Base-by-base conservation (phyloP, 192 early-diverging fungal species). In the Gigaspora rosea region DNA sequence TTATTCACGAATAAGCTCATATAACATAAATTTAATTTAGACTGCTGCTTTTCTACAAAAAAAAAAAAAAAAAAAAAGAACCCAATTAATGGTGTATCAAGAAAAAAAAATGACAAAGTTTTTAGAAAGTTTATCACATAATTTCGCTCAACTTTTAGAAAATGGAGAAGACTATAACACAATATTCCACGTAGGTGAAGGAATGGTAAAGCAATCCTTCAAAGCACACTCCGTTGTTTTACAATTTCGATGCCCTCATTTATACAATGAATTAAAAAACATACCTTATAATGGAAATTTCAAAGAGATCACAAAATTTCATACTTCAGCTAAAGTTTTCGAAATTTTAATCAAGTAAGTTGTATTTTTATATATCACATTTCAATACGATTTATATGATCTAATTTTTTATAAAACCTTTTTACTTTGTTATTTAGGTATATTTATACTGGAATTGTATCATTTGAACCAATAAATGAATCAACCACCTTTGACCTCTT, bases 271-370 rank as follows among this genome's bases (percentile, higher is more conserved):
- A 41, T 41, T 41, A 41, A 41, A 41, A 41, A 41, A 41, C 7
- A 7, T 41, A 41, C 41, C 41, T 41, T 41, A 41, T 41, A 7
- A 41, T 41, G 41, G 41, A 41, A 41, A 41, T 41, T 41, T 41
- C 41, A 41, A 41, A 41, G 41, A 41, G 41, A 41, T 41, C 41
- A 1, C 41, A 41, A 41, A 41, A 41, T 41, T 41, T 41, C 41
- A 41, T 7, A 41, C 2, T 41, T 41, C 41, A 41, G 41, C 41
- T 41, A 41, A 41, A 41, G 41, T 41, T 41, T 41, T 41, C 50
- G 69, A 71, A 22, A 16, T 54, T 51, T 4, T 71, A 6, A 22
- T 71, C 1, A 71, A 52, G 69, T 71, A 71, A 52, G 69, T 71
- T 4, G 33, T 11, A 33, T n/a, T 12, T 15, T 32, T 2, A 20